phyloP scores from a whole-genome alignment of 139 green algal genomes.

The Volvox africanus region DNA sequence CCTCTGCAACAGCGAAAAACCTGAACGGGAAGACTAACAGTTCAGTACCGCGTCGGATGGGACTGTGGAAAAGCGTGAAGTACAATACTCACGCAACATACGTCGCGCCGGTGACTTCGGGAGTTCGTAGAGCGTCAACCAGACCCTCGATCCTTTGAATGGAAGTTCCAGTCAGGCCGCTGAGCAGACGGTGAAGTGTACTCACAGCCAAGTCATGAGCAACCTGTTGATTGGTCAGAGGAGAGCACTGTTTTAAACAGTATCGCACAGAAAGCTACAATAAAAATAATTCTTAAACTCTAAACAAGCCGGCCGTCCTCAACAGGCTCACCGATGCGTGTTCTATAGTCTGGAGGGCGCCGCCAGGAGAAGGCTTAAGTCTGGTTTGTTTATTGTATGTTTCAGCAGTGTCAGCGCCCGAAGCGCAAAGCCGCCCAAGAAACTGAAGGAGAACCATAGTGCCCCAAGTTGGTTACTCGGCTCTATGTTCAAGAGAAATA shows the following conservation, averaged over 20 bases:
- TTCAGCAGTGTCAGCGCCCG: neutral
- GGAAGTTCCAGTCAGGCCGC: neutral
- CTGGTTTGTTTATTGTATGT: neutral
- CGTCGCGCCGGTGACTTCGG: neutral
- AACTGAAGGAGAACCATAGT: neutral
- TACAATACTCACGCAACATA: neutral
- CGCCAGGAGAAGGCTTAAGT: neutral
- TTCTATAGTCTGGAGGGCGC: neutral
- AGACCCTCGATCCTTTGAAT: neutral
- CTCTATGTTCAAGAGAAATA: too few relatives aligned
- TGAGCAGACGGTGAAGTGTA: neutral
- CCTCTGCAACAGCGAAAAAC: conserved; percentile 5
- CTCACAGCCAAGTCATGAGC: neutral
- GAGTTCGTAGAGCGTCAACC: neutral
- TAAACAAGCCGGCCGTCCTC: neutral
- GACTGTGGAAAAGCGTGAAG: neutral
- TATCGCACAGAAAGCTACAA: neutral
- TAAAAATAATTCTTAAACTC: neutral
- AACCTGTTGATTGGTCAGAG: neutral
- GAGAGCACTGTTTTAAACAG: too few relatives aligned
- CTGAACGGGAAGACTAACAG: neutral
- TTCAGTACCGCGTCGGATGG: neutral
- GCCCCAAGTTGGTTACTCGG: neutral
- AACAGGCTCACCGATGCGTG: neutral
- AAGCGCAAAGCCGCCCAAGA: neutral